Base-by-base conservation (phyloP, 176 grass and related monocot genomes). In the Zizania latifolia region DNA sequence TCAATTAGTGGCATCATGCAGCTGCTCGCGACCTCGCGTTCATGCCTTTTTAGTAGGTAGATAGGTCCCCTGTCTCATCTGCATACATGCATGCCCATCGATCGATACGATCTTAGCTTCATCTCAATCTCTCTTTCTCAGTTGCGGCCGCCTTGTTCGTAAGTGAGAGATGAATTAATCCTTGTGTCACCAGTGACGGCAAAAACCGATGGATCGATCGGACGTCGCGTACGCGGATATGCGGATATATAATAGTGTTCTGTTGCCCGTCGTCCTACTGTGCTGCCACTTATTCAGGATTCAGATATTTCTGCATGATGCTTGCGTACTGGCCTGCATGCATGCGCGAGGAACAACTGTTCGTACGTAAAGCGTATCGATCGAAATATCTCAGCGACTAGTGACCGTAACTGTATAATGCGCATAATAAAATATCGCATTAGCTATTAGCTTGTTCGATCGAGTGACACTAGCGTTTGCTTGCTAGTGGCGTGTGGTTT, bases 361-460 rank as follows among this genome's bases (percentile, higher is more conserved):
- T 78, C 2, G 24, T n/a, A n/a, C n/a, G n/a, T 72, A 48, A 62
- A 77, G 83, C 70, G 40, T n/a, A n/a, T n/a, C 16, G 33, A 19
- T 19, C 2, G 10, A 64, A 10, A 64, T 77, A 82, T 77, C 79
- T 72, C 13, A n/a, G n/a, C n/a, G 2, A 83, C 58, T 67, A 82
- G 85, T 87, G 85, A 78, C 31, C 73, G 26, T 8, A 78, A 87
- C 85, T 87, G 79, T 87, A 73, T 48, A 61, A 78, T 78, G 72
- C 66, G 17, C 61, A 59, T 65, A 8, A 17, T 28, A 56, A 57
- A 48, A 57, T 8, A 77, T 38, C 73, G 58, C 67, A 28, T 67
- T 62, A n/a, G n/a, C n/a, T n/a, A n/a, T n/a, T n/a, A 35, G 12
- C 2, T 13, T 31, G 79, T 78, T 67, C 21, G 73, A 87, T 87